Percentiles rank a stretch among this genome's conserved stretches.
phyloP scores from a whole-genome alignment of 1,139 yeast genomes.

The Magnusiomyces magnusii region DNA sequence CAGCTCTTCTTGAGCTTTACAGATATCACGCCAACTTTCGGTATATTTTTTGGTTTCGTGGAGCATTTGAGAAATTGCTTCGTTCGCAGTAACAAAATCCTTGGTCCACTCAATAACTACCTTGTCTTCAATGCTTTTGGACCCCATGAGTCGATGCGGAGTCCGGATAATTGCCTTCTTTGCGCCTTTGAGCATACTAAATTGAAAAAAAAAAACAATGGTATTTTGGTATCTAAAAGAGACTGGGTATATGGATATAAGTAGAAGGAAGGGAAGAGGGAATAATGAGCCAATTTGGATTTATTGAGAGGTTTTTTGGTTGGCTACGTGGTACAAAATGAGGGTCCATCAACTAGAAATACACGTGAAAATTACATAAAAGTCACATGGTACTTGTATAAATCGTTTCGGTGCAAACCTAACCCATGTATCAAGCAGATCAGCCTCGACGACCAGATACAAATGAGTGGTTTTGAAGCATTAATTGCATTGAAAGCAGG shows the following conservation, averaged over 20 bases:
- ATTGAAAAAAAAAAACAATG: background rate
- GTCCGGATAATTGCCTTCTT: conserved; percentile 34
- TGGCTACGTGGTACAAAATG: background rate
- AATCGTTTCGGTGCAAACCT: too few species aligned
- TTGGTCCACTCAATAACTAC: conserved; percentile 42
- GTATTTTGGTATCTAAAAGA: background rate
- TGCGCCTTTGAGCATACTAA: conserved; percentile 31
- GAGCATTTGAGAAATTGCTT: conserved; percentile 39
- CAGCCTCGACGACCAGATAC: too few species aligned
- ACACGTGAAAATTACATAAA: background rate
- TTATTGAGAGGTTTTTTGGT: background rate
- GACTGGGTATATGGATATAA: background rate
- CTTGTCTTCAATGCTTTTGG: conserved; percentile 41
- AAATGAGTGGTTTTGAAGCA: too few species aligned
- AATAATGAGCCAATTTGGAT: background rate
- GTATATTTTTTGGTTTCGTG: conserved; percentile 35
- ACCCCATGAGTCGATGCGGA: conserved; percentile 34
- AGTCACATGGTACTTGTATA: too few species aligned
- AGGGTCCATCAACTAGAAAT: too few species aligned
- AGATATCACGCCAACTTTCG: conserved; percentile 37
- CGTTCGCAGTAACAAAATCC: conserved; percentile 41
- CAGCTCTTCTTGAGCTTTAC: conserved; percentile 28
- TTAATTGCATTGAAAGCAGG: too few species aligned
- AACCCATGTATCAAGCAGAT: too few species aligned
- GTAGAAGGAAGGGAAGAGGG: background rate